A percentile compares a stretch with the other conserved stretches of the same genome.
Conservation (phyloP, 179 eudicot genomes). For the Nepenthes alata region DNA sequence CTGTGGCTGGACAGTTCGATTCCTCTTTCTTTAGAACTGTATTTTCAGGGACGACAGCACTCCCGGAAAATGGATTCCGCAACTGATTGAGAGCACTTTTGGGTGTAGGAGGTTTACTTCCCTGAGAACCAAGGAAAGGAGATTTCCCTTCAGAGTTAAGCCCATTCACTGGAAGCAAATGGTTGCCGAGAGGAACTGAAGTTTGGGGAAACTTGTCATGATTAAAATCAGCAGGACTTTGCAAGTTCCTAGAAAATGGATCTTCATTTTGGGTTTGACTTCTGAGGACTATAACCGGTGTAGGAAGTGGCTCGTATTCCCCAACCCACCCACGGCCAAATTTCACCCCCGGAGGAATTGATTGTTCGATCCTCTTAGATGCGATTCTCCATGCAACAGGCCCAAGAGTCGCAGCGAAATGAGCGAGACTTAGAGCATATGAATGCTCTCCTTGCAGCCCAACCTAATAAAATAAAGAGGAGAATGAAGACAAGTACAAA, state of each 20-base stretch:
- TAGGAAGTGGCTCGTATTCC: constrained; percentile 82
- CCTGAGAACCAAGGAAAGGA: neutral
- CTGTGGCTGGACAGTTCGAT: constrained; percentile 28
- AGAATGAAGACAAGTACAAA: constrained; percentile 2
- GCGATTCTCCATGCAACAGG: constrained; percentile 81
- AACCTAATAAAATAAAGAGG: constrained; percentile 39
- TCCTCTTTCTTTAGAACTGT: constrained; percentile 35
- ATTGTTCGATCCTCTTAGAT: constrained; percentile 68
- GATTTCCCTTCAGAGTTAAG: neutral
- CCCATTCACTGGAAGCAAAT: constrained; percentile 1
- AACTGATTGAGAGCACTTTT: constrained; percentile 1
- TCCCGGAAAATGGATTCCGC: constrained; percentile 17
- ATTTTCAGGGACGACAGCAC: constrained; percentile 22
- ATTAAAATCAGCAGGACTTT: constrained; percentile 9
- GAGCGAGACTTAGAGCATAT: constrained; percentile 87
- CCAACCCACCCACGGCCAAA: constrained; percentile 97
- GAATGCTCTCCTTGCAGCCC: constrained; percentile 68
- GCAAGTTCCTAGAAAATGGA: constrained; percentile 14
- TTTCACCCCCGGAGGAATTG: constrained; percentile 59
- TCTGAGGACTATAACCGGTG: constrained; percentile 42
- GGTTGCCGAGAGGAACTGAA: neutral
- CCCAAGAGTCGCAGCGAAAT: constrained; percentile 84
- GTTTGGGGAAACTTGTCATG: neutral
- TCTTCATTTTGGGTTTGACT: constrained; percentile 21
- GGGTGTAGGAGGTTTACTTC: constrained; percentile 8